These are phyloP conservation scores for Tulasnella sp. DNA, from an alignment of 768 basidiomycete species.

Conservation along the genomic window DNA sequence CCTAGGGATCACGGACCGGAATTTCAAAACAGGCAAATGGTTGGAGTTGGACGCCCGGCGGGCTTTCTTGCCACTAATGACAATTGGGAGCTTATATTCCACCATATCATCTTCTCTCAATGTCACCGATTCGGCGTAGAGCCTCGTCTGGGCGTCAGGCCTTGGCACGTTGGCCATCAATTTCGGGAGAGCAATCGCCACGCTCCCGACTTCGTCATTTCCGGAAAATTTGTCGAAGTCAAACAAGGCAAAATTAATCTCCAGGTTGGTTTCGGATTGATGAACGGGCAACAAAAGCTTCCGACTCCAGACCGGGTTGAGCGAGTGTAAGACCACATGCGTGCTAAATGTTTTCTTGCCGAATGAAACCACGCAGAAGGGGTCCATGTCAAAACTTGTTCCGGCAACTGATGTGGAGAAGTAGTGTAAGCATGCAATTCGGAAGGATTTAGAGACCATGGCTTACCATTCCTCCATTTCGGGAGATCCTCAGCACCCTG, in stretches of 20 bases:
- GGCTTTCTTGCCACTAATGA: slow-evolving; percentile 53
- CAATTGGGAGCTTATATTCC: slow-evolving; percentile 64
- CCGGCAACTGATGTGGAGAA: slow-evolving; percentile 58
- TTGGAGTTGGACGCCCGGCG: slow-evolving; percentile 69
- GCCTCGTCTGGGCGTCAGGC: slow-evolving; percentile 52
- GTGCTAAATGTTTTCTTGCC: slow-evolving; percentile 97
- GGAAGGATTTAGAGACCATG: slow-evolving; percentile 31
- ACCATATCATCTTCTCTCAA: slow-evolving; percentile 55
- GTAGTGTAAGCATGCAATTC: neutral
- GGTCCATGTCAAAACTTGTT: slow-evolving; percentile 94
- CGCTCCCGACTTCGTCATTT: slow-evolving; percentile 87
- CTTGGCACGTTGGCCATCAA: slow-evolving; percentile 65
- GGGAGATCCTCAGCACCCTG: slow-evolving; percentile 79
- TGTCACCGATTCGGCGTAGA: slow-evolving; percentile 56
- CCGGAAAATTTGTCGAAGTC: slow-evolving; percentile 95
- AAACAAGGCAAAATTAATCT: slow-evolving; percentile 74
- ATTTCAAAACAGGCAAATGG: slow-evolving; percentile 62
- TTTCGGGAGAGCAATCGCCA: slow-evolving; percentile 63
- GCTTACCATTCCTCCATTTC: slow-evolving; percentile 77
- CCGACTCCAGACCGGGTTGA: slow-evolving; percentile 91
- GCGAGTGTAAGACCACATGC: slow-evolving; percentile 75
- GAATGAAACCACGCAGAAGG: slow-evolving; percentile 92
- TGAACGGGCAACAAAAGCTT: slow-evolving; percentile 94
- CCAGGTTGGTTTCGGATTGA: slow-evolving; percentile 73
- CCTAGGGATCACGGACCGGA: slow-evolving; percentile 49